Base-by-base conservation (phyloP, 2,329 filamentous ascomycete genomes). In the Aschersonia sp. region DNA sequence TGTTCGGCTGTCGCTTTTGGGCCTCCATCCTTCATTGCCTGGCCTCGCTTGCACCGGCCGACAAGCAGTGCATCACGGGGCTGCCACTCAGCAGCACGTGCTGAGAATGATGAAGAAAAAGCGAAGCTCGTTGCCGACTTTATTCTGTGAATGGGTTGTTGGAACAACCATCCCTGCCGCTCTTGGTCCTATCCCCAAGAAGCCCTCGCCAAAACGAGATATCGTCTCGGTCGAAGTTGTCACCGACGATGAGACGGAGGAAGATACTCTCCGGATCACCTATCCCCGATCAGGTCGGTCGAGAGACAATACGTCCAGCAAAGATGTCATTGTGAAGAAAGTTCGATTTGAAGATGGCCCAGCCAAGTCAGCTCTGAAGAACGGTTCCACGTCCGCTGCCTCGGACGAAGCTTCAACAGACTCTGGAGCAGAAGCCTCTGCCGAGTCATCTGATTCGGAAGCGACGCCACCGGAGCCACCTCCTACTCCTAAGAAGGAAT, bases 241-340 rank as follows among this genome's bases (percentile, higher is more conserved):
- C 11, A 75, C 73, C 9, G 72, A 78, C 51, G 72, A 76, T 42
- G 71, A 74, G 48, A 66, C 64, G n/a, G 67, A 69, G 6, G 62
- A 67, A 30, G 73, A 78, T 46, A 68, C 64, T 4, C 57, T 76
- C 47, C 65, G 59, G 14, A 57, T 78, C 39, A 72, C 69, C 1
- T 72, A 73, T 46, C 72, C 73, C 1, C 68, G 71, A 46, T 58
- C 61, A 5, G 55, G 61, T 12, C 50, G 49, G 35, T 46, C 32
- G 6, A 37, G 43, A 41, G 45, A 37, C 30, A 43, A 33, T 29
- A 29, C 41, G 50, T 49, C 43, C 12, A 10, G 48, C 32, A 52
- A 52, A 11, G 42, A 42, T 6, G 10, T 11, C 41, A 40, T 51
- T 11, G 52, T 54, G 30, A 72, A 72, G 53, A 70, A 67, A 47